Evolutionary conservation across 148 eudicot genomes (phyloP).

Genomic region (Persicaria tinctoria): DNA sequence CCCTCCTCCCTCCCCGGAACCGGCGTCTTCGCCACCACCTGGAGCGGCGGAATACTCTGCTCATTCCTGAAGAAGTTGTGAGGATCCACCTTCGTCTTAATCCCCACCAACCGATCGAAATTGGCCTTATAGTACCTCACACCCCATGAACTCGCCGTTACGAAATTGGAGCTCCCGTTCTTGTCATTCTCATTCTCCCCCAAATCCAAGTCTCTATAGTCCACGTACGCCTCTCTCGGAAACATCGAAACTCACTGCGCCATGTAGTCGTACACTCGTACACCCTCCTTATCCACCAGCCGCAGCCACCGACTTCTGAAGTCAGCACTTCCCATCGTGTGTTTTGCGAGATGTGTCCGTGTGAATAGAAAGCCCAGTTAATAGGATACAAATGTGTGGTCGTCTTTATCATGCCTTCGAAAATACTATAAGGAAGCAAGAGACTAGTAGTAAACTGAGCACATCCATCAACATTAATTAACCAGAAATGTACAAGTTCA

Average conservation of each 20-base stretch:
- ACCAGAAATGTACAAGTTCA: no score
- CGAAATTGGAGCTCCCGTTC: conserved; percentile 7
- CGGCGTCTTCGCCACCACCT: neutral
- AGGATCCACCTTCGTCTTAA: conserved; percentile 14
- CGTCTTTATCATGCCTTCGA: no score
- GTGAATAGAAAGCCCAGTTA: no score
- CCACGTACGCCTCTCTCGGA: conserved; percentile 14
- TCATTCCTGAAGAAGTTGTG: conserved; percentile 13
- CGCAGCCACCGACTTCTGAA: no score
- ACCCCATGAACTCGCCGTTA: conserved; percentile 12
- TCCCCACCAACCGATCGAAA: conserved; percentile 6
- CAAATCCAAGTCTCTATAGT: conserved; percentile 13
- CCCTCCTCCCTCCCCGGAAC: neutral
- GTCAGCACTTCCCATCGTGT: no score
- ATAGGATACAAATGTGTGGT: no score
- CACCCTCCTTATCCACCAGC: neutral
- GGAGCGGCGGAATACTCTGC: conserved; percentile 16
- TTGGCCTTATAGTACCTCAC: conserved; percentile 6
- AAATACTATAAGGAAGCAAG: no score
- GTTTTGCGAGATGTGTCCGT: no score
- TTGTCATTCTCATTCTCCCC: conserved; percentile 14
- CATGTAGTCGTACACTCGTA: neutral
- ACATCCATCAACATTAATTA: no score
- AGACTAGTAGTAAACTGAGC: no score
- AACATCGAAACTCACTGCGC: neutral